Base-by-base conservation (phyloP, 2,329 filamentous ascomycete species). In the Aspergillus ibericus region DNA sequence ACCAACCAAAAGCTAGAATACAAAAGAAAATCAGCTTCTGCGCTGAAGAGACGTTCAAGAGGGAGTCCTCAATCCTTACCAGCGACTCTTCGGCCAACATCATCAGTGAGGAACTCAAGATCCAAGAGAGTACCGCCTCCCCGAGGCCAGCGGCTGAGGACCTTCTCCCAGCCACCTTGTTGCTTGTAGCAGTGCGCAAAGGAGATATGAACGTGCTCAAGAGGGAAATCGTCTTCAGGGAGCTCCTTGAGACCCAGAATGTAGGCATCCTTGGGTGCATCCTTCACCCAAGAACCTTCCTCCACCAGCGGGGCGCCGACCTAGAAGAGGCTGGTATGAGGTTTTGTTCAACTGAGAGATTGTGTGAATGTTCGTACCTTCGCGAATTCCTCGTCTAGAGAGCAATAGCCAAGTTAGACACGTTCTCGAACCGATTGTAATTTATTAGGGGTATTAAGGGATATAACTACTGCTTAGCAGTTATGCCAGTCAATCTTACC, bases 71-170 rank as follows among this genome's bases (percentile, higher is more conserved):
- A 32, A 8, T 12, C 44, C 70, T 62, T 59, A 74, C 72, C 74
- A 63, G 76, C 77, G 58, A 78, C 76, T 61, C 76, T 71, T 84
- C 89, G 82, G 36, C 90, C 90, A 29, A 79, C 82, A 63, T 88
- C 84, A 66, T 96, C 89, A 38, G 85, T 84, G 36, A 97, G 81
- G 74, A 96, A 97, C 73, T 96, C 93, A 36, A 97, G 83, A 70
- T 97, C 93, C 59, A 92, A 85, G 13, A 97, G 85, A 0, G 85
- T 88, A 66, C 91, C 91, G 55, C 87, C 86, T 58, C 91, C 92
- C 22, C 86, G 83, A 27, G 89, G 84, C 75, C 92, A 97, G 56
- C 93, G 84, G 58, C 86, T 82, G n/a, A 96, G 85, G 5, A 92
- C 90, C 42, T 85, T 83, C 58, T 91, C 85, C 91, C 91, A 96